Evolutionary conservation across 2,329 filamentous ascomycete genomes (phyloP).

Genomic region (Cladophialophora bantiana): DNA sequence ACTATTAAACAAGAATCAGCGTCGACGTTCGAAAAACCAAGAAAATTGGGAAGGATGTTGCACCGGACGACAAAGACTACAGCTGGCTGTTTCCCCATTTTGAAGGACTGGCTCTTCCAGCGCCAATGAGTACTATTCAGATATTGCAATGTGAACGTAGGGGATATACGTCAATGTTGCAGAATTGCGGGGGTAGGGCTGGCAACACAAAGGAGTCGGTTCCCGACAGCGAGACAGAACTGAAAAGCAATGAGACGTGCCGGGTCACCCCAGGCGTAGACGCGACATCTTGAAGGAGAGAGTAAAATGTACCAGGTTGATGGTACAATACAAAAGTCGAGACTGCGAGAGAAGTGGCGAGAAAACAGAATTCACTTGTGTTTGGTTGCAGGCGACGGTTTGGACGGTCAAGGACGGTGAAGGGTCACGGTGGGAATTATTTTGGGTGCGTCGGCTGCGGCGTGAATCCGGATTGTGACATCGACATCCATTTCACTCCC

Average conservation of each 20-base stretch:
- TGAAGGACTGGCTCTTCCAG: not conserved
- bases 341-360: not conserved
- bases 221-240: not conserved
- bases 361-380: not conserved
- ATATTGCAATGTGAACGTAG: not conserved
- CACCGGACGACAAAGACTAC: constrained; percentile 55
- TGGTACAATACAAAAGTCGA: constrained; percentile 1
- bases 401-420: not conserved
- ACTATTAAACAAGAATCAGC: constrained; percentile 53
- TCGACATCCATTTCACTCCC: constrained; percentile 7
- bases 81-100: constrained; percentile 50
- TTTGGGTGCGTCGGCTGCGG: constrained; percentile 10
- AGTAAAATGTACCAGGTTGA: not conserved
- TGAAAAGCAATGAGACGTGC: not conserved
- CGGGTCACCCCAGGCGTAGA: constrained; percentile 2
- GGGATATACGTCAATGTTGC: constrained; percentile 1
- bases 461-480: constrained; percentile 4
- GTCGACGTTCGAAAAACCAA: not conserved
- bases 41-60: not conserved
- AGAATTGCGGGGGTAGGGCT: constrained; percentile 4
- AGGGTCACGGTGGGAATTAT: constrained; percentile 1
- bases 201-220: not conserved
- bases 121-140: not conserved
- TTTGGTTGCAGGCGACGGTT: not conserved
- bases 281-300: constrained; percentile 9